Conservation (phyloP, 2,329 filamentous ascomycete species). For the Cladosporium colombiae region DNA sequence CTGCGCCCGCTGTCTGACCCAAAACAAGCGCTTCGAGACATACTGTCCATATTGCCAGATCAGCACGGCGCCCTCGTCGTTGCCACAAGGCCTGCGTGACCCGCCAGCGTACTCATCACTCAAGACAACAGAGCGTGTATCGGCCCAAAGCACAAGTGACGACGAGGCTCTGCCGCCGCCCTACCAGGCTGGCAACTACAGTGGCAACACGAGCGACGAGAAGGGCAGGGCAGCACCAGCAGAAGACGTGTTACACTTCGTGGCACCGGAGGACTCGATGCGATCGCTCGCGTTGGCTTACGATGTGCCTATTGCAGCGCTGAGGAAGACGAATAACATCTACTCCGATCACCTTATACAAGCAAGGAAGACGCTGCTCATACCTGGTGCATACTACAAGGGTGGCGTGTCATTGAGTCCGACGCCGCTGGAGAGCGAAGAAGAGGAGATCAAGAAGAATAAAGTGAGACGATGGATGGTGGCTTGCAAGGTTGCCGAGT, state of each 20-base stretch:
- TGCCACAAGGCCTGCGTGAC: conserved; percentile 65
- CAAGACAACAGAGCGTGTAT: conserved; percentile 29
- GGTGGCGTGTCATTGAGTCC: conserved; percentile 69
- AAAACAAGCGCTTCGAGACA: conserved; percentile 66
- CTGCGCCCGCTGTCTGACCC: conserved; percentile 69
- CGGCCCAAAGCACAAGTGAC: conserved; percentile 37
- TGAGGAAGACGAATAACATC: conserved; percentile 69
- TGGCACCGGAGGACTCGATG: conserved; percentile 70
- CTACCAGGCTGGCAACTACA: conserved; percentile 36
- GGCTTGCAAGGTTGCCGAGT: conserved; percentile 73
- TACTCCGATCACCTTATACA: conserved; percentile 70
- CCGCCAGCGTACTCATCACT: conserved; percentile 63
- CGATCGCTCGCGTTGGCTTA: conserved; percentile 71
- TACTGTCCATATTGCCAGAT: conserved; percentile 78
- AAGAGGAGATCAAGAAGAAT: conserved; percentile 69
- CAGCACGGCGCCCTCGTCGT: conserved; percentile 59
- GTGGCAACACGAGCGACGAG: conserved; percentile 34
- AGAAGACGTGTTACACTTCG: conserved; percentile 73
- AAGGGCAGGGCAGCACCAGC: conserved; percentile 38
- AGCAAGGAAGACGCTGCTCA: conserved; percentile 68
- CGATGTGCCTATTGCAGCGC: conserved; percentile 61
- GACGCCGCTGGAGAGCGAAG: conserved; percentile 70
- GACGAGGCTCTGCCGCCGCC: conserved; percentile 49
- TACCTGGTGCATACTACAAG: conserved; percentile 70
- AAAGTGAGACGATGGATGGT: conserved; percentile 79